Evolutionary conservation across 2,329 filamentous ascomycete species (phyloP), one percentile per base, ranked within the genome.

Genomic region (Fusarium cicatricum): DNA sequence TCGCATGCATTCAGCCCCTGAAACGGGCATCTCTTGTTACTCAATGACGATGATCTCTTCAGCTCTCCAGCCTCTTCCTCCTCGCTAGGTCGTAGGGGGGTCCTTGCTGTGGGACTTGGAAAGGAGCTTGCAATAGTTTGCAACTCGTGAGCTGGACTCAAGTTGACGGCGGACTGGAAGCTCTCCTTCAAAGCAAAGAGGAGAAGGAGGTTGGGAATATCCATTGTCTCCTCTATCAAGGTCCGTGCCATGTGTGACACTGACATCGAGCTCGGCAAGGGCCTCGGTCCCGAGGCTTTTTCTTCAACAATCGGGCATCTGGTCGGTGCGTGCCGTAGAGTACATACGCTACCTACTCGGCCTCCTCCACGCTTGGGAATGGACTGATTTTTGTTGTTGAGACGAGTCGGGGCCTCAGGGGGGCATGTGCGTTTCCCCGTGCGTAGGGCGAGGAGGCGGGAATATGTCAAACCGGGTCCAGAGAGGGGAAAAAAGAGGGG

Each of bases 371-470:
- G 28, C 50, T 15, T 17, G 19, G 28, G 39, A 44, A 65, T 66
- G 43, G 55, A 58, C 58, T 55, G 58, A 53, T 67, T 55, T 29
- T 55, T 44, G 43, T 38, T 32, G 33, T 33, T 23, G 46, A 39
- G 21, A 34, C 4, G 26, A 42, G 45, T 31, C 47, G 33, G 40
- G 53, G 29, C 51, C 55, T 44, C 41, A 38, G 31, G 44, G 45
- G 17, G 49, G 56, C 43, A 51, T 61, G 59, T 55, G 34, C 41
- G 42, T 44, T 31, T 31, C 39, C 48, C 29, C 26, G 37, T 45
- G 17, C 37, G 33, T 51, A 41, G 40, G 28, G 17, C 49, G 43
- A 36, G 36, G 39, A 40, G 32, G 44, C 33, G 45, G 38, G 45
- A 51, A 52, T 40, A 55, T 41, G 28, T 56, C 44, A 51, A 42